Evolutionary conservation across 202 grass and related monocot genomes (phyloP).

Genomic region (Tripidium arundinaceum): DNA sequence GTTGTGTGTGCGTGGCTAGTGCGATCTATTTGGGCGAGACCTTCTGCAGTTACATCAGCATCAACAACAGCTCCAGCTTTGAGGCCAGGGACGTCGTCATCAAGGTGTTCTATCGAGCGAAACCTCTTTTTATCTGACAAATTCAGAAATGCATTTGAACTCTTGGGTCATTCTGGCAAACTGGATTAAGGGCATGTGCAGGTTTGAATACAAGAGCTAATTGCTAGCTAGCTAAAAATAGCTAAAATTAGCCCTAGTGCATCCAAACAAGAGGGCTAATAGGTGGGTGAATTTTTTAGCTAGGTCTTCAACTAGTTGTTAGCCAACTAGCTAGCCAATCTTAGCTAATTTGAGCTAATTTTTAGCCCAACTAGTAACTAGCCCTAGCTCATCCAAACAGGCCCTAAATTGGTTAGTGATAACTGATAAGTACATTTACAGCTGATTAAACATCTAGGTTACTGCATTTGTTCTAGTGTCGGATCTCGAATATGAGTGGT

Average conservation of each 20-base stretch:
- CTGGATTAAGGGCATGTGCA: too few relatives aligned
- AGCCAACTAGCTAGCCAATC: too few relatives aligned
- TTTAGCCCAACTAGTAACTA: too few relatives aligned
- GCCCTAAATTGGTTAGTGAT: neutral
- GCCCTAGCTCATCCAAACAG: too few relatives aligned
- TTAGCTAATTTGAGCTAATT: too few relatives aligned
- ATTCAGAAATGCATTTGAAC: conserved; percentile 1
- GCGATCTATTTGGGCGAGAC: conserved; percentile 99
- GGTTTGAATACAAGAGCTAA: too few relatives aligned
- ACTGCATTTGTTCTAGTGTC: neutral
- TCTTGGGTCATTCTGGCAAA: neutral
- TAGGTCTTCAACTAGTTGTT: too few relatives aligned
- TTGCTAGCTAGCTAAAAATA: too few relatives aligned
- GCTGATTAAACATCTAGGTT: neutral
- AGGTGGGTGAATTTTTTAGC: too few relatives aligned
- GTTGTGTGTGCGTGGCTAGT: too few relatives aligned
- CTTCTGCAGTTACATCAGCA: conserved; percentile 99
- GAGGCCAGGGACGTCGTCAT: conserved; percentile 85
- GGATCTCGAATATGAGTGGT: neutral
- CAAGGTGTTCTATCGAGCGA: conserved; percentile 44
- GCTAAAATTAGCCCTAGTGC: too few relatives aligned
- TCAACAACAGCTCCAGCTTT: conserved; percentile 92
- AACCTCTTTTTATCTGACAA: neutral
- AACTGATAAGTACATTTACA: neutral
- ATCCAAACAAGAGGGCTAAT: too few relatives aligned